Evolutionary conservation across 2,329 filamentous ascomycete genomes (phyloP).

Genomic region (Cercospora canescens): DNA sequence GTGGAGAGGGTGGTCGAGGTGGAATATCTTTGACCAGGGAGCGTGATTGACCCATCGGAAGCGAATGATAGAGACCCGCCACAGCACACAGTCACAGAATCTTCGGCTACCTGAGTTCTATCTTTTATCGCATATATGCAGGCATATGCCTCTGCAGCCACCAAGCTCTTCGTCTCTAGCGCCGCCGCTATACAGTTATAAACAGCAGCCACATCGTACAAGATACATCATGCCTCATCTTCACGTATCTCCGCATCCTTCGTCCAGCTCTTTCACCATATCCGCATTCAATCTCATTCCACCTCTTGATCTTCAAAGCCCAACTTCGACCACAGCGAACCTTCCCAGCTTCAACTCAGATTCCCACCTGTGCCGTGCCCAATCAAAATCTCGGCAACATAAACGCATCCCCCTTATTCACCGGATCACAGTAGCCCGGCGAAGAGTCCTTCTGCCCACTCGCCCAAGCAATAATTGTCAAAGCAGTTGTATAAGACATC

Average conservation of each 20-base stretch:
- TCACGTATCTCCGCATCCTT: not conserved
- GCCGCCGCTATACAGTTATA: not conserved
- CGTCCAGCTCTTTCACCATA: not conserved
- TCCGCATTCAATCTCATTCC: not conserved
- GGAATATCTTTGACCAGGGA: not conserved
- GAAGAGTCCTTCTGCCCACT: conserved; percentile 52
- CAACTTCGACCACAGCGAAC: not conserved
- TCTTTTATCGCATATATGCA: not conserved
- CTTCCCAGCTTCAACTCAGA: not conserved
- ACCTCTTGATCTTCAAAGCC: not conserved
- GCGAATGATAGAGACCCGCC: no score
- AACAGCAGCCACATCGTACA: not conserved
- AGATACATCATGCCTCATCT: not conserved
- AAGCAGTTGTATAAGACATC: conserved; percentile 86
- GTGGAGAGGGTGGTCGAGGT: not conserved
- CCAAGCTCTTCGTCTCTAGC: not conserved
- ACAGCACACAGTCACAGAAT: not conserved
- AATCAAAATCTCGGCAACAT: conserved; percentile 8
- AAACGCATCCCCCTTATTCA: conserved; percentile 12
- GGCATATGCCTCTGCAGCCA: not conserved
- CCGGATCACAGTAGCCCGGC: conserved; percentile 64
- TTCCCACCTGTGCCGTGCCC: no score
- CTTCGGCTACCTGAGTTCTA: not conserved
- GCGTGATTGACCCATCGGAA: no score
- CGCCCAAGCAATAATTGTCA: conserved; percentile 88